Evolutionary conservation across 2,329 filamentous ascomycete genomes (phyloP), one percentile per base, ranked within the genome.

Genomic region (Gnomoniopsis smithogilvyi): DNA sequence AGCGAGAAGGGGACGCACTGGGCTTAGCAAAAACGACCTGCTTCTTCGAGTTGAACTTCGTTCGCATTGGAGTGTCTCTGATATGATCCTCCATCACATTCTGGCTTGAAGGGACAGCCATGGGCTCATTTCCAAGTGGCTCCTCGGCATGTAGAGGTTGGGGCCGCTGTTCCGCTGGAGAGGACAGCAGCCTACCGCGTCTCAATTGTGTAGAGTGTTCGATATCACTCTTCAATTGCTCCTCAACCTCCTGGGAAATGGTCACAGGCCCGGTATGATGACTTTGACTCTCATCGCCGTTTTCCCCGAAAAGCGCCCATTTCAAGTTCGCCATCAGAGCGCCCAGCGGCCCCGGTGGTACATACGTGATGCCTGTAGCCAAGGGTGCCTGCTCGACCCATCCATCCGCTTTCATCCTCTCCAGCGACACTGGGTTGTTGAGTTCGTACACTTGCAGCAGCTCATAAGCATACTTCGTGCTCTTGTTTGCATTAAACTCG

Each of bases 371-470:
- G 52, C 78, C 80, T 26, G 75, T 72, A 12, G 45, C 45, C 45
- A 21, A 24, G n/a, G 85, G 78, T 2, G 76, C 70, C 1, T 73
- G 71, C 6, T 76, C 72, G 0, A 86, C 67, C 80, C 84, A 85
- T 0, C 81, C 84, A 43, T 82, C 80, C 46, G 75, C 72, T 48
- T 76, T 77, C 74, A 88, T 82, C 54, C 79, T 73, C 0, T 74
- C 71, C 1, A 83, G 71, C 0, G 77, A 71, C 1, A 85, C 74
- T 0, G 85, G 81, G 67, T 88, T 80, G 65, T 87, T 86, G 26
- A 89, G 76, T 68, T 85, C 78, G 65, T 87, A 89, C 1, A 89
- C 75, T 64, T 87, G 77, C 22, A 77, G 64, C 48, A 85, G 73
- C 64, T 81, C 78, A 65, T 85, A 82, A 3, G 80, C 83, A 61